Conservation (phyloP, 306 rosid species). For the Sindora glabra region DNA sequence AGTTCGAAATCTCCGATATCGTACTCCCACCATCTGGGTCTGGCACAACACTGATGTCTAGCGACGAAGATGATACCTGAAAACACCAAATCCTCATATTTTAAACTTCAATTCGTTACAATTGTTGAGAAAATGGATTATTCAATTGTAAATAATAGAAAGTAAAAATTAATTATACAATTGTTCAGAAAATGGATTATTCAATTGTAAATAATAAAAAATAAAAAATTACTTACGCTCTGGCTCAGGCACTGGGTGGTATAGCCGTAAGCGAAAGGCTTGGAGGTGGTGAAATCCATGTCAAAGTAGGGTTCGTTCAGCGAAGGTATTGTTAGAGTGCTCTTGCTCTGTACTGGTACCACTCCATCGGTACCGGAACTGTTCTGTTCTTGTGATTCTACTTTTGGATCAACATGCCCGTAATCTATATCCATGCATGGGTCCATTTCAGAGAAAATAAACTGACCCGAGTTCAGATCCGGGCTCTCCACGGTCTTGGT, state of each 20-base stretch:
- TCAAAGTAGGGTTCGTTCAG: constrained; percentile 32
- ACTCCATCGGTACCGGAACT: constrained; percentile 67
- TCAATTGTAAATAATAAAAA: not conserved
- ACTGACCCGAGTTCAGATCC: constrained; percentile 57
- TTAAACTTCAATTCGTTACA: too few relatives aligned
- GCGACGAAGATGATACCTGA: constrained; percentile 84
- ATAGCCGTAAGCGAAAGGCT: constrained; percentile 47
- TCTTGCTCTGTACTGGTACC: constrained; percentile 62
- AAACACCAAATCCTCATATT: not conserved
- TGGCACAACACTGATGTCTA: constrained; percentile 80
- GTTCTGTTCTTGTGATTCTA: constrained; percentile 52
- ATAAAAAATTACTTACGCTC: constrained; percentile 46
- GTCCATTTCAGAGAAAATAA: constrained; percentile 46
- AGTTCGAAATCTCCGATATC: constrained; percentile 46
- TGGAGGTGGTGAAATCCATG: constrained; percentile 35
- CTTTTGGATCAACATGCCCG: constrained; percentile 41
- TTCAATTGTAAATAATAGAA: not conserved
- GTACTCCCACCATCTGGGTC: constrained; percentile 59
- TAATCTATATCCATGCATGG: constrained; percentile 75
- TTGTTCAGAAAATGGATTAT: too few relatives aligned
- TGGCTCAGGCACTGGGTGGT: constrained; percentile 51
- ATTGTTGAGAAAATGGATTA: too few relatives aligned
- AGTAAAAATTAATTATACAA: not conserved
- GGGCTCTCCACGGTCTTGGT: constrained; percentile 38
- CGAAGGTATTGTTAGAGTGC: constrained; percentile 8